Percentiles rank a stretch among this genome's conserved stretches.
Conservation (phyloP, 1,139 yeast genomes). For the Taphrina betulina region DNA sequence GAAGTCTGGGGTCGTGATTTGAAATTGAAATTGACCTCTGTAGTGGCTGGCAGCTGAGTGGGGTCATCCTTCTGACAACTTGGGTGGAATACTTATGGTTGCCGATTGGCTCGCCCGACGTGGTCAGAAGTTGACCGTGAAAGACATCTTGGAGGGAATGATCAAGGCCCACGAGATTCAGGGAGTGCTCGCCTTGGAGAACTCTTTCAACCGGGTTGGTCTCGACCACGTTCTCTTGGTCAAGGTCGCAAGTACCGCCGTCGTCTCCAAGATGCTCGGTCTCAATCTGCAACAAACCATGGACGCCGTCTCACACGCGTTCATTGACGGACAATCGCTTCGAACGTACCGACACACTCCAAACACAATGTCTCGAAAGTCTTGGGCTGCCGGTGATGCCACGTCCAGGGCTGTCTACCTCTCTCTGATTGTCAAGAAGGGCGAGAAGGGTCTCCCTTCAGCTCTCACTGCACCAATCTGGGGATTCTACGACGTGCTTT, state of each 20-base stretch:
- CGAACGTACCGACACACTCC: slow-evolving; percentile 65
- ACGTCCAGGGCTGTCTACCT: slow-evolving; percentile 60
- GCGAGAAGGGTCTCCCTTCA: slow-evolving; percentile 59
- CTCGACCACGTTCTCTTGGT: slow-evolving; percentile 60
- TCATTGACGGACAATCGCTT: slow-evolving; percentile 59
- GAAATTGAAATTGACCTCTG: background rate
- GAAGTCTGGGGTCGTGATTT: background rate
- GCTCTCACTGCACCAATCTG: slow-evolving; percentile 57
- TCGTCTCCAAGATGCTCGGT: slow-evolving; percentile 56
- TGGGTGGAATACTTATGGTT: slow-evolving; percentile 60
- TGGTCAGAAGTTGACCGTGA: slow-evolving; percentile 49
- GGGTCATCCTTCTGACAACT: slow-evolving; percentile 64
- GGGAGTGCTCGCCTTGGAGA: slow-evolving; percentile 58
- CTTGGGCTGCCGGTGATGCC: slow-evolving; percentile 69
- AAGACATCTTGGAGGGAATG: slow-evolving; percentile 56
- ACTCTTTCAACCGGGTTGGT: slow-evolving; percentile 61
- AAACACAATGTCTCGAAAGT: slow-evolving; percentile 61
- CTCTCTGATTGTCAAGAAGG: slow-evolving; percentile 54
- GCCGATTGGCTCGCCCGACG: slow-evolving; percentile 57
- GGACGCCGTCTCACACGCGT: slow-evolving; percentile 59
- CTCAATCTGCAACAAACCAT: slow-evolving; percentile 53
- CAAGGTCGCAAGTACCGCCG: slow-evolving; percentile 63
- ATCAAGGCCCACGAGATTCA: slow-evolving; percentile 64
- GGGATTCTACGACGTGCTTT: slow-evolving; percentile 62
- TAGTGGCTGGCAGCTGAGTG: slow-evolving; percentile 67